These are phyloP conservation scores for Aspergillus pseudoviridinutans DNA, from an alignment of 2,329 filamentous ascomycete species.

Conservation along the genomic window DNA sequence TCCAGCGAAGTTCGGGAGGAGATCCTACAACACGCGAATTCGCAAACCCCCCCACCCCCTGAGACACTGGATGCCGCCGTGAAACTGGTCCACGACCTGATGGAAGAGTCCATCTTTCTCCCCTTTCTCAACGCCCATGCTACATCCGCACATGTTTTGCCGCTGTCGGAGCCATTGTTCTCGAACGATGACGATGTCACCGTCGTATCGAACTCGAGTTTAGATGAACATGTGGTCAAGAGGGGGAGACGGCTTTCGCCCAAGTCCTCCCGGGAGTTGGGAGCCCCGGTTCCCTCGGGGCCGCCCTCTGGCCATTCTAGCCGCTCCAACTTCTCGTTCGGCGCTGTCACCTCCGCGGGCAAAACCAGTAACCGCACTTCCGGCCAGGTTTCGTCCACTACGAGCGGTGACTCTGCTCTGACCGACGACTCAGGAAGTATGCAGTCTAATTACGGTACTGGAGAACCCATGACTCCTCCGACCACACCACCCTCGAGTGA, in stretches of 20 bases:
- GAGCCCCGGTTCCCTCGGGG: slow-evolving; percentile 20
- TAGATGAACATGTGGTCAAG: slow-evolving; percentile 30
- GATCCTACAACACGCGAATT: slow-evolving; percentile 62
- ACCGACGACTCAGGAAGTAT: slow-evolving; percentile 46
- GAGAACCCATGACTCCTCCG: slow-evolving; percentile 49
- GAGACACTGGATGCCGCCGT: slow-evolving; percentile 76
- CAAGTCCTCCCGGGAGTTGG: slow-evolving; percentile 30
- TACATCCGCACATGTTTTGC: slow-evolving; percentile 45
- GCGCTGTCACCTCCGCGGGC: slow-evolving; percentile 28
- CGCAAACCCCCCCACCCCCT: slow-evolving; percentile 64
- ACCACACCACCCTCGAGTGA: slow-evolving; percentile 49
- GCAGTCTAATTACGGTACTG: slow-evolving; percentile 38
- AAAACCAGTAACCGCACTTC: slow-evolving; percentile 34
- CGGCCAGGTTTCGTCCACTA: slow-evolving; percentile 29
- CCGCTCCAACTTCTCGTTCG: slow-evolving; percentile 30
- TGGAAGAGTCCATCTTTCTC: slow-evolving; percentile 93
- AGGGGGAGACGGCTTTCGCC: slow-evolving; percentile 28
- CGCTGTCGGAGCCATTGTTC: slow-evolving; percentile 42
- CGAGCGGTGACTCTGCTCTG: slow-evolving; percentile 38
- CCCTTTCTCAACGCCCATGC: slow-evolving; percentile 76
- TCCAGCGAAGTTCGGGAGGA: slow-evolving; percentile 79
- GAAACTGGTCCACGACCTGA: slow-evolving; percentile 85
- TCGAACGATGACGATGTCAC: slow-evolving; percentile 34
- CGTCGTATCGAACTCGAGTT: slow-evolving; percentile 25
- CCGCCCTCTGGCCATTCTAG: slow-evolving; percentile 21